Percentiles rank a stretch among this genome's conserved stretches.
phyloP scores from a whole-genome alignment of 2,329 filamentous ascomycete species.

The Colletotrichum sp. region DNA sequence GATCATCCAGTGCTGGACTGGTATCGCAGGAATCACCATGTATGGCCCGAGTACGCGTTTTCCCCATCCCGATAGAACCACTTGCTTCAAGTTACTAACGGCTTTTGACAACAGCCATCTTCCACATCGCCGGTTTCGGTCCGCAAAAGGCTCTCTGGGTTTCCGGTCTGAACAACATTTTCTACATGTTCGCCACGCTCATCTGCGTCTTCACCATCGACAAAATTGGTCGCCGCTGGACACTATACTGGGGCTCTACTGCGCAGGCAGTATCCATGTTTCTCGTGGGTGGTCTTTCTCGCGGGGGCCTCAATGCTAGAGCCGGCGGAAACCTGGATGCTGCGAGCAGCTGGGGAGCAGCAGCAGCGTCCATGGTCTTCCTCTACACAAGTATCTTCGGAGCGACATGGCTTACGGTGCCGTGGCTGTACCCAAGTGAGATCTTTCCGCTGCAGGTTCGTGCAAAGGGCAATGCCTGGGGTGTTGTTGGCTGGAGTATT shows the following conservation, averaged over 20 bases:
- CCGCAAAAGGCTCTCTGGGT: not conserved
- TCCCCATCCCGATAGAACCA: accelerated
- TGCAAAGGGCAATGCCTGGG: not conserved
- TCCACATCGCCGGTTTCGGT: not conserved
- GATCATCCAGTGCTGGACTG: not conserved
- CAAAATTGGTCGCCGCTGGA: not conserved
- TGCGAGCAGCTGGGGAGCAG: not conserved
- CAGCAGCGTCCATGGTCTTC: not conserved
- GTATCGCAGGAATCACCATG: not conserved
- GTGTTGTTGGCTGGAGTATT: not conserved
- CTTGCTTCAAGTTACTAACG: accelerated
- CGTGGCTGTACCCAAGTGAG: not conserved
- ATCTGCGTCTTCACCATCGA: not conserved
- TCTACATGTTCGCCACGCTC: not conserved
- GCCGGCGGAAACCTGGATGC: not conserved
- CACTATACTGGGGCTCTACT: not conserved
- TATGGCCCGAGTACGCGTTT: not conserved
- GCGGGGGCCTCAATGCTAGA: accelerated
- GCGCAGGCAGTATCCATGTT: not conserved
- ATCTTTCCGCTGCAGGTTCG: not conserved
- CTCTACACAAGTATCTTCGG: not conserved
- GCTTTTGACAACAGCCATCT: not conserved
- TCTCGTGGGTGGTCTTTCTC: not conserved
- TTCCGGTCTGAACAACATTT: not conserved
- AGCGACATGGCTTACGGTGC: not conserved